Base-by-base conservation (phyloP, 2,329 filamentous ascomycete species). In the Aspergillus luchuensis region DNA sequence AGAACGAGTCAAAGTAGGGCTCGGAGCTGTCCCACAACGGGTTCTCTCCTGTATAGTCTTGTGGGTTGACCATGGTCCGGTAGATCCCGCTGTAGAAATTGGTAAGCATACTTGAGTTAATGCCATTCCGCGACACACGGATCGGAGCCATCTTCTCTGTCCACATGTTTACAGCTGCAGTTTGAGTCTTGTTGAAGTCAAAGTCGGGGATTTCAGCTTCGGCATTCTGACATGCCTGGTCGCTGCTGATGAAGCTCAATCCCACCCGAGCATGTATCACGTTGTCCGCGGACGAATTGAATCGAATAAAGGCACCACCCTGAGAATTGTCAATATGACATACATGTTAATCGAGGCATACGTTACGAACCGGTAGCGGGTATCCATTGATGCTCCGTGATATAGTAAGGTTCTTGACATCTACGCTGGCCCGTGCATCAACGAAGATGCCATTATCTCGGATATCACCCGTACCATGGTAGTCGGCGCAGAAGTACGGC, bases 1-100 rank as follows among this genome's bases (percentile, higher is more conserved):
- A 92, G 64, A 89, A 90, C 0, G 87, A 89, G 72, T 91, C 89
- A 71, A 88, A 91, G 66, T 91, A 91, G 0, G 88, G 88, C 72
- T 90, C 87, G 0, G 75, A 76, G 54, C 83, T 87, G 1, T 81
- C 69, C 87, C 88, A 91, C 0, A 86, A 71, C 3, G 87, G 87
- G 60, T 91, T 91, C 72, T 91, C 89, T 1, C 87, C 87, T 0
- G 89, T 91, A 63, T 90, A 90, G 66, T 91, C 88, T 66, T 91
- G 88, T 1, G 88, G 88, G 55, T 85, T 88, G 59, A 91, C 84
- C 85, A 90, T 87, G 2, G 85, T 85, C 17, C 88, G 79, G 69
- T 91, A 91, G 17, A 89, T 82, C 2, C 88, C 88, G 58, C 86
- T 89, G 78, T 88, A 91, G 66, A 91, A 89, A 41, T 85, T 85